Conservation (phyloP, 352 stramenopile species). For the Sclerospora graminicola region DNA sequence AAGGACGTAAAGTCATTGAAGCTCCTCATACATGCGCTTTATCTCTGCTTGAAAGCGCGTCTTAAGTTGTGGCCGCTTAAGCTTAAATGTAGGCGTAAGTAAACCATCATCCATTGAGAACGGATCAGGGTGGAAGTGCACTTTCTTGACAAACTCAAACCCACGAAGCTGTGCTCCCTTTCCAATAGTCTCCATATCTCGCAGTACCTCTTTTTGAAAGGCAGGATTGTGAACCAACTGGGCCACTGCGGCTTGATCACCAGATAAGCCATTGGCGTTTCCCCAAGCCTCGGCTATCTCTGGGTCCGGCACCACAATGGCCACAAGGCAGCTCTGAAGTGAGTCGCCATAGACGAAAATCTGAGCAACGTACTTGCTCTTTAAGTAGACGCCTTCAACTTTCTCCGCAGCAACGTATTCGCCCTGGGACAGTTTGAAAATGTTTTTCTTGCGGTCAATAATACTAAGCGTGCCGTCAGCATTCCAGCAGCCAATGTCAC, state of each 20-base stretch:
- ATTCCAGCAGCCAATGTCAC: conserved; percentile 95
- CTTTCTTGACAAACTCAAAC: conserved; percentile 87
- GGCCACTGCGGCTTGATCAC: conserved; percentile 19
- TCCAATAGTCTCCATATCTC: conserved; percentile 46
- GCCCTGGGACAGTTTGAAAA: conserved; percentile 91
- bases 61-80: conserved; percentile 79
- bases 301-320: conserved; percentile 83
- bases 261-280: conserved; percentile 18
- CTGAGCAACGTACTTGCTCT: conserved; percentile 90
- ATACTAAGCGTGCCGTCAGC: conserved; percentile 88
- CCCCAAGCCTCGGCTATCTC: conserved; percentile 49
- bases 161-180: conserved; percentile 66
- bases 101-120: conserved; percentile 86
- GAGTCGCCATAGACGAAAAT: conserved; percentile 95
- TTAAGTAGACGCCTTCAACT: conserved; percentile 92
- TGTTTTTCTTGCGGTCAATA: conserved; percentile 90
- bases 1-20: not conserved
- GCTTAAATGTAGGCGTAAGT: conserved; percentile 92
- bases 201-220: conserved; percentile 49
- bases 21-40: conserved; percentile 25
- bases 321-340: conserved; percentile 90
- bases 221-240: conserved; percentile 23
- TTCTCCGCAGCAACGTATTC: conserved; percentile 97
- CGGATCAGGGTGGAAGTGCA: conserved; percentile 72
- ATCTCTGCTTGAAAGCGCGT: conserved; percentile 36